Base-by-base conservation (phyloP, 208 protist species). In the Leishmania tropica region DNA sequence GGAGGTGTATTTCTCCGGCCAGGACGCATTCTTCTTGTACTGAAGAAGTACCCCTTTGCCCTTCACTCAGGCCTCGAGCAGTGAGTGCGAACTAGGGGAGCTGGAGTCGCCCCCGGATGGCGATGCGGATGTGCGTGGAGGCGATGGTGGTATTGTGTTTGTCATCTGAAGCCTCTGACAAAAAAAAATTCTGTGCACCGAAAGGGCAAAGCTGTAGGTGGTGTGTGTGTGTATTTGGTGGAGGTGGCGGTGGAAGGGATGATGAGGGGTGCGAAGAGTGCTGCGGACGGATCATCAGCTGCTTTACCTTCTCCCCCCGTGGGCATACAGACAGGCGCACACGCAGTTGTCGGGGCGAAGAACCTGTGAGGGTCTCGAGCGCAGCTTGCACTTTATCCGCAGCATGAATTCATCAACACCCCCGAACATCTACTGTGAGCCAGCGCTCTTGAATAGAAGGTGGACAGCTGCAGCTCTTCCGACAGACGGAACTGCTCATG, bases 11-110 rank as follows among this genome's bases (percentile, higher is more conserved):
- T 87, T 87, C 65, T 75, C 78, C 70, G 31, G 0, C 53, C 79
- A n/a, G 79, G 93, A 11, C 79, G 77, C 19, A 85, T 96, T 45
- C 78, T 87, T 21, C 84, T 96, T 0, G 81, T 76, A 19, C 67
- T 96, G 40, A 94, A 94, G 72, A 96, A 96, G 80, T 92, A 87
- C 72, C 91, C 93, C 1, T 87, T 91, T 37, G 93, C 93, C 0
- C 60, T 87, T 11, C 85, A 93, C 70, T 90, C 85, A 37, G 77
- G 81, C 21, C 83, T 96, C 7, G 79, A 91, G 68, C 92, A 96
- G 65, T 96, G 54, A 74, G 35, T 42, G 31, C 47, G 11, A 56
- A 37, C 0, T 10, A 21, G 42, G 68, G 17, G 64, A 15, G 28
- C 19, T 17, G 35, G 64, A n/a, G 35, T 48, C 24, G 56, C 56